Percentiles rank a stretch among this genome's conserved stretches.
phyloP scores from a whole-genome alignment of 345 rosid genomes.

The Sisymbrium altissimum region DNA sequence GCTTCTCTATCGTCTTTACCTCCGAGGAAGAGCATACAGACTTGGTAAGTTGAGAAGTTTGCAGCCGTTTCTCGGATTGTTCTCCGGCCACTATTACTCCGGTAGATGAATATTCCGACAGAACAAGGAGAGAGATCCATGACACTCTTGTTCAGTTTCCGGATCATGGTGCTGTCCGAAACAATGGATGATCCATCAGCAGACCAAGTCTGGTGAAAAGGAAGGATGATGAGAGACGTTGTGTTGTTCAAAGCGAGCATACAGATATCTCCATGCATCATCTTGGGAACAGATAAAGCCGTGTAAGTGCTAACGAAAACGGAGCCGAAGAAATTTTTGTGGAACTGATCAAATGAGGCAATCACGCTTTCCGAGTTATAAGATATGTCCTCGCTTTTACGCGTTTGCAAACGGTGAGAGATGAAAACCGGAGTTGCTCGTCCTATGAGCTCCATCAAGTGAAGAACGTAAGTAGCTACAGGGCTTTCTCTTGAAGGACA shows the following conservation, averaged over 20 bases:
- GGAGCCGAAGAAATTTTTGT: slow-evolving; percentile 21
- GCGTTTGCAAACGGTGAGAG: slow-evolving; percentile 30
- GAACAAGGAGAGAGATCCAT: slow-evolving; percentile 44
- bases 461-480: slow-evolving; percentile 20
- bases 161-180: slow-evolving; percentile 26
- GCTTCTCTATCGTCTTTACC: slow-evolving; percentile 48
- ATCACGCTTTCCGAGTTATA: slow-evolving; percentile 25
- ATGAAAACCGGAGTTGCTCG: slow-evolving; percentile 28
- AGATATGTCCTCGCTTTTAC: slow-evolving; percentile 5
- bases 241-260: slow-evolving; percentile 39
- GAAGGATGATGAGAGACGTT: slow-evolving; percentile 39
- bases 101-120: slow-evolving; percentile 35
- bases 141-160: slow-evolving; percentile 36
- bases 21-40: slow-evolving; percentile 39
- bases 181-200: slow-evolving; percentile 33
- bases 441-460: slow-evolving; percentile 35
- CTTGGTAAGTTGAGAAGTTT: slow-evolving; percentile 14
- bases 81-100: slow-evolving; percentile 22
- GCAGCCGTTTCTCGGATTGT: slow-evolving; percentile 19
- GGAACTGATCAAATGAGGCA: slow-evolving; percentile 28
- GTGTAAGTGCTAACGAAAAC: slow-evolving; percentile 31
- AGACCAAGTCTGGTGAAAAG: slow-evolving; percentile 40
- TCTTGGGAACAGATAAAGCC: slow-evolving; percentile 31
- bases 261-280: slow-evolving; percentile 45
- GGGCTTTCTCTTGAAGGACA: slow-evolving; percentile 25